Conservation (phyloP, 176 grass and related monocot species). For the Raddia guianensis region DNA sequence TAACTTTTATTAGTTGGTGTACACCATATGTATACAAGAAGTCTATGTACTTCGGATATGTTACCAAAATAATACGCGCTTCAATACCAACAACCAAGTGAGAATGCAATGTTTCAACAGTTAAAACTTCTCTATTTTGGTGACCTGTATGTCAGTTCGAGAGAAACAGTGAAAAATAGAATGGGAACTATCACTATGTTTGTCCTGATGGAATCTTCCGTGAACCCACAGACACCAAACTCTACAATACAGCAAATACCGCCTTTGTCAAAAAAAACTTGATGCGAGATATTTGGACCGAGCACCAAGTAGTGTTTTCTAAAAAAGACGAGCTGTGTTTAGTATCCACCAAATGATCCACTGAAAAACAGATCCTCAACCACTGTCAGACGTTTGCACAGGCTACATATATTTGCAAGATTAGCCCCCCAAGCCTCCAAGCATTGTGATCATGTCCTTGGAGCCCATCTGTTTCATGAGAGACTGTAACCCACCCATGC, state of each 20-base stretch:
- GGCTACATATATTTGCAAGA: background rate
- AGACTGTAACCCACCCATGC: too few relatives aligned
- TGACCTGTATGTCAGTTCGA: background rate
- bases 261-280: background rate
- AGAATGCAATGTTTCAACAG: background rate
- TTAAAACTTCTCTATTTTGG: background rate
- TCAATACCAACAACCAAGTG: background rate
- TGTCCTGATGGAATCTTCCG: background rate
- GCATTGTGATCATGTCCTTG: constrained; percentile 60
- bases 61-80: too few relatives aligned
- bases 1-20: too few relatives aligned
- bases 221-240: background rate
- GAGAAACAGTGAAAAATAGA: background rate
- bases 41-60: too few relatives aligned
- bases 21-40: too few relatives aligned
- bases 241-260: background rate
- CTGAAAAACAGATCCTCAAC: too few relatives aligned
- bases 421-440: constrained; percentile 37
- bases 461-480: too few relatives aligned
- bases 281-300: background rate
- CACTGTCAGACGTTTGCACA: background rate
- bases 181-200: background rate
- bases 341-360: background rate
- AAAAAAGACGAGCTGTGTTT: background rate
- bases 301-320: background rate